Conservation (phyloP, 2,329 filamentous ascomycete species). For the Exophiala phaeomuriformis region DNA sequence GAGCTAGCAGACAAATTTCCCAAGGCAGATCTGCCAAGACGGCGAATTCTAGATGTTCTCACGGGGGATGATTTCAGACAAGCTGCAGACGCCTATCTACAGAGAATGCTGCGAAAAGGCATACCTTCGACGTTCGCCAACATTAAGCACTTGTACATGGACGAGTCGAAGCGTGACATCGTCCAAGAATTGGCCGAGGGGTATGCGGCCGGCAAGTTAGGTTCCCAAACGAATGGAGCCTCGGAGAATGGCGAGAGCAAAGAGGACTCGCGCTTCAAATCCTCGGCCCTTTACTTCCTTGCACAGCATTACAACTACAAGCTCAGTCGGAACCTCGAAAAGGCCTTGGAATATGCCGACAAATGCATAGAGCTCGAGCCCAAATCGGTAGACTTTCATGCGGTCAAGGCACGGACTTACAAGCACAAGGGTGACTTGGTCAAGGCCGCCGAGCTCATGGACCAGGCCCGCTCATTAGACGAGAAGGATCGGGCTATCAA, state of each 20-base stretch:
- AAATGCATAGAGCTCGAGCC: constrained; percentile 73
- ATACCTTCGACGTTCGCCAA: constrained; percentile 96
- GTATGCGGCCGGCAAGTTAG: constrained; percentile 57
- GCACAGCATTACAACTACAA: constrained; percentile 96
- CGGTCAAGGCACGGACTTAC: constrained; percentile 90
- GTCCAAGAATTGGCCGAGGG: constrained; percentile 70
- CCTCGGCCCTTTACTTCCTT: constrained; percentile 83
- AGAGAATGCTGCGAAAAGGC: constrained; percentile 80
- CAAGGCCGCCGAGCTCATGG: constrained; percentile 81
- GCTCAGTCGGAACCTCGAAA: constrained; percentile 72
- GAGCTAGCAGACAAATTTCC: constrained; percentile 75
- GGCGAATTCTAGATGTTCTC: constrained; percentile 84
- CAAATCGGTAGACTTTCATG: constrained; percentile 80
- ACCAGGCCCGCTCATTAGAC: constrained; percentile 75
- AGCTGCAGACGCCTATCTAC: constrained; percentile 71
- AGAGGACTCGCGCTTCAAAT: constrained; percentile 57
- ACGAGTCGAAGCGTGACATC: constrained; percentile 67
- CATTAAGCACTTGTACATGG: constrained; percentile 82
- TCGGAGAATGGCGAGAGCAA: constrained; percentile 43
- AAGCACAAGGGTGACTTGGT: constrained; percentile 78
- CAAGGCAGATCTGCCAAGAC: constrained; percentile 73
- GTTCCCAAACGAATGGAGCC: constrained; percentile 43
- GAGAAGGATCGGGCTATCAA: constrained; percentile 95
- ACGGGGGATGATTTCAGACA: constrained; percentile 71
- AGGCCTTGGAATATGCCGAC: constrained; percentile 75